These are phyloP conservation scores for Aureobasidium subglaciale DNA, from an alignment of 2,329 filamentous ascomycete species.

Conservation along the genomic window DNA sequence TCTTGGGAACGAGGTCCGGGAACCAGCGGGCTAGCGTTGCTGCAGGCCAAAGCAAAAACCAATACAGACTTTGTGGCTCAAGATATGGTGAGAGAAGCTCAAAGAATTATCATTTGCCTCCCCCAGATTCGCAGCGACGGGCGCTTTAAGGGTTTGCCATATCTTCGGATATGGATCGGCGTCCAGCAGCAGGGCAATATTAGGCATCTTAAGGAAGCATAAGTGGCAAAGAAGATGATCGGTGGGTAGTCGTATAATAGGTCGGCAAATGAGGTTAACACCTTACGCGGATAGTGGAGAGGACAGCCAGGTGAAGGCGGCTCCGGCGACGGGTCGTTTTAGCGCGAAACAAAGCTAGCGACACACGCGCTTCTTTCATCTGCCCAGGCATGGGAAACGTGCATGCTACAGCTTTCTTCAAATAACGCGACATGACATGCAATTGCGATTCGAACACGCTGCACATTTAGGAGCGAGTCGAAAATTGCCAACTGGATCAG, in stretches of 20 bases:
- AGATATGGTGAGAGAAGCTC: not conserved
- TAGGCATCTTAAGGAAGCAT: not conserved
- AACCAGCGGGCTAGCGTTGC: not conserved
- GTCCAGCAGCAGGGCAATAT: not conserved
- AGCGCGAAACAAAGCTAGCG: no score
- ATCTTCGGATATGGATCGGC: not conserved
- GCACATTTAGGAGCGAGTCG: not conserved
- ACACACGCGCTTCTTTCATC: not conserved
- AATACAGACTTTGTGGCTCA: not conserved
- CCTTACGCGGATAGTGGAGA: not conserved
- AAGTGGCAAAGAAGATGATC: not conserved
- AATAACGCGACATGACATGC: not conserved
- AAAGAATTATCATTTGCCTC: slow-evolving; percentile 1
- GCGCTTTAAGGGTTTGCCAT: not conserved
- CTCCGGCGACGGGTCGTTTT: not conserved
- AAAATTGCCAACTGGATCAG: not conserved
- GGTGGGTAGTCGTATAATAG: not conserved
- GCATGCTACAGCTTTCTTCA: not conserved
- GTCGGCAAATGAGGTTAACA: not conserved
- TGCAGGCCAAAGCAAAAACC: not conserved
- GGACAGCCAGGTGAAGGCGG: not conserved
- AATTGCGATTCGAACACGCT: not conserved
- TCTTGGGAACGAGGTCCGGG: not conserved
- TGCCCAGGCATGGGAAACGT: not conserved
- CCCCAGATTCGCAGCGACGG: not conserved